phyloP scores from a whole-genome alignment of 129 eudicot genomes.

The Arctium lappa region DNA sequence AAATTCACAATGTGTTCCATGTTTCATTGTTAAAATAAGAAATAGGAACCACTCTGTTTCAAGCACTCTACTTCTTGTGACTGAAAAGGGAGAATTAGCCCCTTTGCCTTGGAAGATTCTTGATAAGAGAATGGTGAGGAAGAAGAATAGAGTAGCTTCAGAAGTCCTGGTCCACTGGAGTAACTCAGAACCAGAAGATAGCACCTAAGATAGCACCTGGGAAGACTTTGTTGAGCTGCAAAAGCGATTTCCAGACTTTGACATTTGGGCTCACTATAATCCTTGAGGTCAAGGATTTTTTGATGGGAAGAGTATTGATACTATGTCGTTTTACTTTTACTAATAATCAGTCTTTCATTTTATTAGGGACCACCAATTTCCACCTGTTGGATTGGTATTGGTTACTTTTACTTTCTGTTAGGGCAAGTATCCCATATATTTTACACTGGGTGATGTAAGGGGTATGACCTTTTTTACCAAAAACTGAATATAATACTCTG shows the following conservation, averaged over 20 bases:
- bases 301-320: too few species aligned
- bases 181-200: not conserved
- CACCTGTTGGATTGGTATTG: too few species aligned
- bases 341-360: too few species aligned
- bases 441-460: too few species aligned
- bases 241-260: not conserved
- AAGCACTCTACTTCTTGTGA: not conserved
- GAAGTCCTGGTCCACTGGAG: not conserved
- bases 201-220: not conserved
- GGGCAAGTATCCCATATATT: too few species aligned
- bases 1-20: not conserved
- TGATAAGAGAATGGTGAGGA: not conserved
- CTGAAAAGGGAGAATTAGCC: not conserved
- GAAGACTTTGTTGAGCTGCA: not conserved
- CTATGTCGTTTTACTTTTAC: too few species aligned
- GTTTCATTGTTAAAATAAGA: not conserved
- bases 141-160: not conserved
- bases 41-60: not conserved
- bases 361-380: too few species aligned
- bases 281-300: too few species aligned
- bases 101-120: not conserved
- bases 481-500: too few species aligned
- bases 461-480: too few species aligned
- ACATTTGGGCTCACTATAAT: not conserved
- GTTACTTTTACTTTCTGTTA: too few species aligned